Percentiles rank a stretch among this genome's conserved stretches.
phyloP scores from a whole-genome alignment of 2,329 filamentous ascomycete species.

The Diaporthe caulivora region DNA sequence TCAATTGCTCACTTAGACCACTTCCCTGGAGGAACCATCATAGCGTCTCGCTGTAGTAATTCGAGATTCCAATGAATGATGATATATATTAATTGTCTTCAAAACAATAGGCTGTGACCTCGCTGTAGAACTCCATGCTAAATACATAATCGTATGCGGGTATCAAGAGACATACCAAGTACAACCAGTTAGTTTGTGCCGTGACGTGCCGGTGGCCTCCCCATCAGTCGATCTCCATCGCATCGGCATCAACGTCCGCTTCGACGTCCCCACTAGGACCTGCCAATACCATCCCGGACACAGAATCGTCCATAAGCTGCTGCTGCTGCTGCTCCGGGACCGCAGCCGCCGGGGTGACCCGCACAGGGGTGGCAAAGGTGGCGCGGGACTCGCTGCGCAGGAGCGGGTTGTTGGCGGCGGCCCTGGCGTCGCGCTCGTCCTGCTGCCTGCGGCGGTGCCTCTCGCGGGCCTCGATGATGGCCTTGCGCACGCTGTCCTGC shows the following conservation, averaged over 20 bases:
- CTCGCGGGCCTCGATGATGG: conserved; percentile 83
- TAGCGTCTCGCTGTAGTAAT: conserved; percentile 27
- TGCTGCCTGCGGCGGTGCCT: conserved; percentile 73
- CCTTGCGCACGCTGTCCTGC: conserved; percentile 82
- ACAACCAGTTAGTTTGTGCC: neutral
- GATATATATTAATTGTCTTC: neutral
- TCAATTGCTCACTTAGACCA: conserved; percentile 9
- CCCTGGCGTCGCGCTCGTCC: conserved; percentile 49
- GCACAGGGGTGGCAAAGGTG: conserved; percentile 38
- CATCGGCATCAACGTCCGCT: conserved; percentile 67
- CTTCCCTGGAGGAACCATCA: conserved; percentile 37
- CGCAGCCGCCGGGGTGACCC: neutral
- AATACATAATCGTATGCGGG: conserved; percentile 36
- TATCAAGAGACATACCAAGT: conserved; percentile 38
- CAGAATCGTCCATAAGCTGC: neutral
- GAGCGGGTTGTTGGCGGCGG: conserved; percentile 21
- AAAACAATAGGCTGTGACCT: neutral
- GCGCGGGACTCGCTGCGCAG: neutral
- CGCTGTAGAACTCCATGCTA: conserved; percentile 31
- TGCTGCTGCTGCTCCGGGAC: neutral
- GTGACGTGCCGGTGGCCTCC: neutral
- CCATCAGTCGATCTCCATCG: conserved; percentile 74
- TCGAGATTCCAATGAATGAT: conserved; percentile 21
- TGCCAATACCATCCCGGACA: neutral
- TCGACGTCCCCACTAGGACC: conserved; percentile 54